These are phyloP conservation scores for Mycena kentingensis DNA, from an alignment of 768 basidiomycete species.

Conservation along the genomic window DNA sequence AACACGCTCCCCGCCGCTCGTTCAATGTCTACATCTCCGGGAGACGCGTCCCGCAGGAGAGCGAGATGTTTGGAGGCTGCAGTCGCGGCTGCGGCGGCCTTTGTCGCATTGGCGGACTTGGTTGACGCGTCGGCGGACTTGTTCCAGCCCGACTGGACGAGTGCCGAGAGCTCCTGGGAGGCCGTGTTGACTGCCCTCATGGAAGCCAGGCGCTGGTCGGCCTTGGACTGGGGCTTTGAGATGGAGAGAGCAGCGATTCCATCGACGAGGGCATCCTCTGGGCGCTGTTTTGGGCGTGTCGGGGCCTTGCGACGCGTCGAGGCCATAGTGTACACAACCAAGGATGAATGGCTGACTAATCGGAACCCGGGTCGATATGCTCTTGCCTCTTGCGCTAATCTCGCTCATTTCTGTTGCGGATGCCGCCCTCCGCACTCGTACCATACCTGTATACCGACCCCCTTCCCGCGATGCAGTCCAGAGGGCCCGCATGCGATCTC, in stretches of 20 bases:
- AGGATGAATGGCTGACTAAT: neutral
- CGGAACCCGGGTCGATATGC: no score
- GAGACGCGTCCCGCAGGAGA: constrained; percentile 46
- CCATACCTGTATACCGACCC: constrained; percentile 64
- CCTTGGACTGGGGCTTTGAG: constrained; percentile 15
- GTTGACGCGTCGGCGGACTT: constrained; percentile 30
- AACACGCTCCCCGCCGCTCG: constrained; percentile 68
- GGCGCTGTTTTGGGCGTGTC: constrained; percentile 13
- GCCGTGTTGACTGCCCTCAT: constrained; percentile 70
- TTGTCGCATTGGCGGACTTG: constrained; percentile 31
- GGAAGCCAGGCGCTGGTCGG: constrained; percentile 42
- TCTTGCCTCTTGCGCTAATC: constrained; percentile 3
- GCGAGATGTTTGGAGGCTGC: constrained; percentile 48
- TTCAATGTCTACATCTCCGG: constrained; percentile 65
- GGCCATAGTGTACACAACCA: neutral
- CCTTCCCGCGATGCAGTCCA: constrained; percentile 52
- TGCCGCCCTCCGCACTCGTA: constrained; percentile 43
- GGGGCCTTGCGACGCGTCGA: constrained; percentile 20
- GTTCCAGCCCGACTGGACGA: constrained; percentile 66
- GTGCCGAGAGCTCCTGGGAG: constrained; percentile 54
- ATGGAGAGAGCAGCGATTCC: constrained; percentile 13
- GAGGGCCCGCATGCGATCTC: constrained; percentile 54
- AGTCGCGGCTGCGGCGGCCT: constrained; percentile 38
- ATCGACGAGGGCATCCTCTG: constrained; percentile 15
- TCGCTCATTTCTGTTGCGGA: neutral